Base-by-base conservation (phyloP, 1,139 yeast genomes). In the Hemisphaericaspora subhashii region DNA sequence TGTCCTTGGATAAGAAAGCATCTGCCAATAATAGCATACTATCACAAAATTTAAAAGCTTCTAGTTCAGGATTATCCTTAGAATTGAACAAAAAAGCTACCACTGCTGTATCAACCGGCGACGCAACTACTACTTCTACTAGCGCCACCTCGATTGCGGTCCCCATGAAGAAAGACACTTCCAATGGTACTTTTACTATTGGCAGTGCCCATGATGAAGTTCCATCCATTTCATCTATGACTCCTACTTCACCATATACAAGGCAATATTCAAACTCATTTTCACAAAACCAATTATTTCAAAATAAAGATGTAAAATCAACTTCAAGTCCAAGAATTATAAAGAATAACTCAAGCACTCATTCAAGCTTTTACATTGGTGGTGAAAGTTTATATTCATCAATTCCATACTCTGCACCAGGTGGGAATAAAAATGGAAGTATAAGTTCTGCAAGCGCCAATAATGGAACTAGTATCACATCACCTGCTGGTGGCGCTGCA, bases 351-450 rank as follows among this genome's bases (percentile, higher is more conserved):
- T 72, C 77, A 17, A 60, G 68, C 23, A 61, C 77, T 4, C 75
- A 69, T 49, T 61, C 73, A 22, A 64, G 71, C 18, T 68, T 69
- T 41, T 54, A 63, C 39, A 60, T 64, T 39, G 68, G 68, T 27
- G 57, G 59, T 27, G 76, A 72, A 43, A 73, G 83, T 39, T 65
- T 82, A 46, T 77, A 86, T 10, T 67, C 79, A 15, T 73, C 79
- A 36, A 83, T 84, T 38, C 92, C 92, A 0, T 84, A 82, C 57
- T 72, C 83, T 6, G 89, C 83, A 2, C 92, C 92, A 1, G 84
- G 84, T 10, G 81, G 81, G 3, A 64, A 74, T 37, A 46, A 50
- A 15, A 33, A 14, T 13, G 20, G 21, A 18, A 31, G 27, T 26
- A 29, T 20, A 23, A 39, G 24, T 46, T 21, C 47, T 50, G 5